Base-by-base conservation (phyloP, 139 green algal species). In the Micromonas commoda region DNA sequence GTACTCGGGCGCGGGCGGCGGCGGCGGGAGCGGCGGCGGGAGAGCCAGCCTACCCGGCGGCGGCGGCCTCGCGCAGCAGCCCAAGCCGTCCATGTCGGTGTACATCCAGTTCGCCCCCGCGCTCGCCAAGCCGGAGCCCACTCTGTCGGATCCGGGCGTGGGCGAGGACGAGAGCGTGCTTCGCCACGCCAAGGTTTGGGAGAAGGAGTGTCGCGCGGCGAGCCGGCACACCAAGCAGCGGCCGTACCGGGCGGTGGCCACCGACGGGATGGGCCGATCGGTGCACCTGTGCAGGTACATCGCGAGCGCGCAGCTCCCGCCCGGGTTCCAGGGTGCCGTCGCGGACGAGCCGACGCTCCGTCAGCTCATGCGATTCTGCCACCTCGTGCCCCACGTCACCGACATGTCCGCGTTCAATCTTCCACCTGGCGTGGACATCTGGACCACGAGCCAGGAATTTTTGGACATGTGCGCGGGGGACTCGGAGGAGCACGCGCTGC, bases 401-500 rank as follows among this genome's bases (percentile, higher is more conserved):
- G 66, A 73, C 66, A 45, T 29, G 31, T 13, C 4, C 24, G 26
- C 38, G 66, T 38, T 28, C 31, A 29, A 38, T 16, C 23, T 5
- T 4, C 66, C 31, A 35, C 9, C 45, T 9, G 16, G 16, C 45
- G 45, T 57, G 34, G 71, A 77, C 71, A 65, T 77, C 3, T 77
- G 71, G 71, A 77, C 51, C 19, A 65, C 71, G 71, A 26, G 4
- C 34, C 3, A 24, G 34, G 71, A 77, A 6, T 77, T 77, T 16
- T 20, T 77, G 4, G 34, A 65, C 34, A 24, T 77, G 34, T 33
- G 24, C 24, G 71, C 71, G 45, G 71, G 71, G 34, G 71, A 77
- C 39, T 32, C 28, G 34, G 45, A 77, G 71, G 71, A 77, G 71
- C 71, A 65, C 71, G 71, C 71, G 23, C 24, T 64, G 3, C 71